Conservation (phyloP, 139 green algal genomes). For the Pleodorina starrii region DNA sequence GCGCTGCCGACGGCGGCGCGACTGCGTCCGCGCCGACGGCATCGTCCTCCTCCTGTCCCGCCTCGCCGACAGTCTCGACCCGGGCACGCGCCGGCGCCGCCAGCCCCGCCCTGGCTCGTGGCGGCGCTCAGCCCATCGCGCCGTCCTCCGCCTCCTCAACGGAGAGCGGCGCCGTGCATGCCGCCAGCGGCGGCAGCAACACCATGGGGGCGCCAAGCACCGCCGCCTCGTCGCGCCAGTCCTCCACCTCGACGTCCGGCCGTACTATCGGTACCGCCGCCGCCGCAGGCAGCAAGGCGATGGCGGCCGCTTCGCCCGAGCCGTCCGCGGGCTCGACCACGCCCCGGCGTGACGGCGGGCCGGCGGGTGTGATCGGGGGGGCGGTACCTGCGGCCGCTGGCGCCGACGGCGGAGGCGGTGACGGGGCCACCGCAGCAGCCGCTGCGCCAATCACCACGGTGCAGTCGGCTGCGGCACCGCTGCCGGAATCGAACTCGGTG, state of each 20-base stretch:
- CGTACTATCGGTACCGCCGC: background rate
- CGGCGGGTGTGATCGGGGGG: no score
- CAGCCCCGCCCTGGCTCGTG: background rate
- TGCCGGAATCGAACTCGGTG: background rate
- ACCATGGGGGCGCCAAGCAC: background rate
- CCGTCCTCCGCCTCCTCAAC: constrained; percentile 22
- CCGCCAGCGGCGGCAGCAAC: background rate
- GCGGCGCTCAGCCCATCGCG: background rate
- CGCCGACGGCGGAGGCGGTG: no score
- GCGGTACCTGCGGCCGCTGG: no score
- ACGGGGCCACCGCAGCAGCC: no score
- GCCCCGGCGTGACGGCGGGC: no score
- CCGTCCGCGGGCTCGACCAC: no score
- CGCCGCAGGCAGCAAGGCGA: no score
- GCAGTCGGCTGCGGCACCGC: background rate
- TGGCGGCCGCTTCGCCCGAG: no score
- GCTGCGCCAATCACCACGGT: no score
- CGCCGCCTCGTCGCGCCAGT: constrained; percentile 18
- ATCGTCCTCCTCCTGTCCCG: constrained; percentile 7
- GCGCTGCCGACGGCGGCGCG: background rate
- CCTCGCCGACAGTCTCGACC: background rate
- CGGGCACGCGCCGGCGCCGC: background rate
- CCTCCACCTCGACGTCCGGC: background rate
- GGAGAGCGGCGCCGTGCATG: background rate
- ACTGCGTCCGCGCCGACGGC: background rate